Base-by-base conservation (phyloP, 1,284 basidiomycete genomes). In the Austroboletus olivaceoglutinosus region DNA sequence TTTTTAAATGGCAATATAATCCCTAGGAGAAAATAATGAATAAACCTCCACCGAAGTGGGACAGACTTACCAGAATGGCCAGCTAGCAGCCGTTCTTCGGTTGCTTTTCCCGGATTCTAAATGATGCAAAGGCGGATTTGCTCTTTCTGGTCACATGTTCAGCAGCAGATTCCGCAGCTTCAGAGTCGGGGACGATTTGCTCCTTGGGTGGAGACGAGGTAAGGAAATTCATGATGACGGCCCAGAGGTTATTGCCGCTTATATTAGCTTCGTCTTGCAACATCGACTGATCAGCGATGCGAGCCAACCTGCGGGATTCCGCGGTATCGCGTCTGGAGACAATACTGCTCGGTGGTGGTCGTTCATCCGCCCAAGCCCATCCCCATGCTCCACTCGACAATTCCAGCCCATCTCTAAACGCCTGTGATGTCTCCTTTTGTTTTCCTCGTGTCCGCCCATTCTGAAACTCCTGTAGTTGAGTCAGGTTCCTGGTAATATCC, bases 291-390 rank as follows among this genome's bases (percentile, higher is more conserved):
- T 91, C 89, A 12, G 88, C 89, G 42, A 89, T 76, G 48, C 75
- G 76, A 22, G 86, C 86, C 34, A 91, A 72, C 60, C 77, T 71
- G 22, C 82, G 73, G 18, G 89, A 89, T 69, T 92, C 89, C 37
- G 76, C 73, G 3, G 88, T 91, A 60, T 92, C 90, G 45, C 88
- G 71, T 50, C 90, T 73, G 29, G 87, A 83, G 29, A 87, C 86
- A 58, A 93, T 89, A 54, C 88, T 90, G 58, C 86, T 89, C 5
- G 91, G 85, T 9, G 90, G 90, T 7, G 90, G 90, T 25, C 74
- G 74, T 67, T 93, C 90, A 46, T 83, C 76, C 19, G 82, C 85
- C 89, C 85, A 92, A 16, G 84, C 82, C 82, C 85, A 89, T 43
- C 73, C 76, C 84, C 81, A 86, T 56, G 75, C 76, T 21, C 75